Evolutionary conservation across 768 basidiomycete genomes (phyloP).

Genomic region (Phanerochaete sordida): DNA sequence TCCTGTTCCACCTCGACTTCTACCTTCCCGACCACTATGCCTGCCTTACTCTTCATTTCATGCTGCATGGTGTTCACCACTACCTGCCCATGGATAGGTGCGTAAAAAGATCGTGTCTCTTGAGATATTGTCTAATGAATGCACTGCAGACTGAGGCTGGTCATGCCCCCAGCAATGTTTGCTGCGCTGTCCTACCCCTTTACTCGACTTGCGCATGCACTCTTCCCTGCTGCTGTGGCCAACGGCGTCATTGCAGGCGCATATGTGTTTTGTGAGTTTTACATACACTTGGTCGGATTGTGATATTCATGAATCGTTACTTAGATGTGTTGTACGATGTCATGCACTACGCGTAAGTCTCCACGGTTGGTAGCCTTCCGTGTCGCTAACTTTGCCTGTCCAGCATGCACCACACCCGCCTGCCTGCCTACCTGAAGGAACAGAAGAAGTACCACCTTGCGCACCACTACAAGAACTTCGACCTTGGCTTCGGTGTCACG

Average conservation of each 20-base stretch:
- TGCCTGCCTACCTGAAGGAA: conserved; percentile 82
- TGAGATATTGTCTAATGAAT: not conserved
- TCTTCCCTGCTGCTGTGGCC: conserved; percentile 83
- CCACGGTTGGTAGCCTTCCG: not conserved
- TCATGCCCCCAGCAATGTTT: conserved; percentile 95
- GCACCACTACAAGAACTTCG: conserved; percentile 98
- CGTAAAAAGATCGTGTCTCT: conserved; percentile 18
- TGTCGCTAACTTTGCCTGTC: too few relatives aligned
- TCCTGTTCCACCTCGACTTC: conserved; percentile 94
- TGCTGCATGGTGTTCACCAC: conserved; percentile 95
- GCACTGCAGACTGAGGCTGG: conserved; percentile 69
- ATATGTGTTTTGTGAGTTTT: conserved; percentile 62
- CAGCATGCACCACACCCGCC: conserved; percentile 80
- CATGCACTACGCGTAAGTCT: conserved; percentile 88
- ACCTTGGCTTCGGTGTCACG: conserved; percentile 95
- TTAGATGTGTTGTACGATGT: conserved; percentile 80
- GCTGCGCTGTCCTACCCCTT: conserved; percentile 75
- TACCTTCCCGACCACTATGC: conserved; percentile 77
- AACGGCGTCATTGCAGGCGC: conserved; percentile 89
- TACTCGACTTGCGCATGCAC: conserved; percentile 72
- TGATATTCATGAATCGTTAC: not conserved
- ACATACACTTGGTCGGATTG: not conserved
- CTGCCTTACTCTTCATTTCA: conserved; percentile 85
- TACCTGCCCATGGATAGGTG: conserved; percentile 96
- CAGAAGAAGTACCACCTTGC: conserved; percentile 98